These are phyloP conservation scores for Rhodotorula sp. DNA, from an alignment of 1,284 basidiomycete species.

Conservation along the genomic window DNA sequence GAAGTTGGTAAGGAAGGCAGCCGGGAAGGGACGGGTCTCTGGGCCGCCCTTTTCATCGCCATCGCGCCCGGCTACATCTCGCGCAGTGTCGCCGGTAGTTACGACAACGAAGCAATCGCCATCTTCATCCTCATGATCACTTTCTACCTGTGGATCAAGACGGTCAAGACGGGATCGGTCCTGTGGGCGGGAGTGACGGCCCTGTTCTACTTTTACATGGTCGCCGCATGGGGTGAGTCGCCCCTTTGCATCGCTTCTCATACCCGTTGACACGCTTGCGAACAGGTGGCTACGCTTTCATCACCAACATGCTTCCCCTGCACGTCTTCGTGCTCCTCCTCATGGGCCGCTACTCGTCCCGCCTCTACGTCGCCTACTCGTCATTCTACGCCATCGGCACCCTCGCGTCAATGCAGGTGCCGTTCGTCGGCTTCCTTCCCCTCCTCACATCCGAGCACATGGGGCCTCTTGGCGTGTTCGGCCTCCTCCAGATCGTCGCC, in stretches of 20 bases:
- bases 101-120: slow-evolving; percentile 99
- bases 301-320: slow-evolving; percentile 99
- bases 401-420: slow-evolving; percentile 96
- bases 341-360: slow-evolving; percentile 93
- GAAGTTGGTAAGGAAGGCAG: slow-evolving; percentile 63
- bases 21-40: slow-evolving; percentile 80
- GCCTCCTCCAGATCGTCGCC: slow-evolving; percentile 93
- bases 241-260: not conserved
- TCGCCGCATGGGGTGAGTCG: slow-evolving; percentile 90
- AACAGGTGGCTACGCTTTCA: slow-evolving; percentile 93
- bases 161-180: slow-evolving; percentile 88
- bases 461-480: slow-evolving; percentile 96
- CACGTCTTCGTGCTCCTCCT: slow-evolving; percentile 88
- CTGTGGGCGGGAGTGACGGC: slow-evolving; percentile 87
- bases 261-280: not conserved
- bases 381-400: slow-evolving; percentile 98
- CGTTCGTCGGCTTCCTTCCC: slow-evolving; percentile 99
- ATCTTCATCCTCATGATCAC: slow-evolving; percentile 99
- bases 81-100: slow-evolving; percentile 96
- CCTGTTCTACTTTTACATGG: slow-evolving; percentile 99
- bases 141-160: slow-evolving; percentile 97
- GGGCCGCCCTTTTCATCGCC: slow-evolving; percentile 98
- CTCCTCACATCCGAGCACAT: slow-evolving; percentile 97
- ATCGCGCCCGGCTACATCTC: slow-evolving; percentile 98
- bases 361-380: slow-evolving; percentile 93